phyloP scores from a whole-genome alignment of 805 yeast species.

The Sugiyamaella valdiviana region DNA sequence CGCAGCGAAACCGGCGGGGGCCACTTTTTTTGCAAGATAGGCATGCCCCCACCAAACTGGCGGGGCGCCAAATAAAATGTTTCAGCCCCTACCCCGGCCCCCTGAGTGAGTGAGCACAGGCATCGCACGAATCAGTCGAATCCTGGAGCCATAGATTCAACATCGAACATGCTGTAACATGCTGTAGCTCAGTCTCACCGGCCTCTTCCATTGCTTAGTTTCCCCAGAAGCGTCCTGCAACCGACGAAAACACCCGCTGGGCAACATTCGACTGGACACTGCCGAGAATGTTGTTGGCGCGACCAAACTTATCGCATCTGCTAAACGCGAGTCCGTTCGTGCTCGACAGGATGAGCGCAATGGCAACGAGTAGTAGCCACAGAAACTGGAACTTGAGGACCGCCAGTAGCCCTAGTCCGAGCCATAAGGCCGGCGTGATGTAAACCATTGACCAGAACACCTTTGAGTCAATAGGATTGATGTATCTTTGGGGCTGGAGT shows the following conservation, averaged over 20 bases:
- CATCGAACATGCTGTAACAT: no score
- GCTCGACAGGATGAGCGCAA: constrained; percentile 65
- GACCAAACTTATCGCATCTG: constrained; percentile 86
- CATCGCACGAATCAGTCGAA: no score
- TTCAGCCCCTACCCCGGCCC: no score
- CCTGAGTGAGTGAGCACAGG: no score
- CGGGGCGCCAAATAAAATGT: no score
- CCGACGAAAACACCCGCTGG: constrained; percentile 6
- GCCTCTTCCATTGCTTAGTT: no score
- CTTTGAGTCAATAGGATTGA: constrained; percentile 88
- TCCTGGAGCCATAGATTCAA: no score
- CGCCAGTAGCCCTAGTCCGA: constrained; percentile 66
- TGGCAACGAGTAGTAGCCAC: constrained; percentile 43
- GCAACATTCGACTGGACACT: constrained; percentile 21
- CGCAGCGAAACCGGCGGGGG: no score
- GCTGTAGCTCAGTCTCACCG: no score
- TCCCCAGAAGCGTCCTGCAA: constrained; percentile 11
- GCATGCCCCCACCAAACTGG: no score
- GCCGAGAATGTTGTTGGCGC: constrained; percentile 62
- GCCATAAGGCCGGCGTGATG: constrained; percentile 71
- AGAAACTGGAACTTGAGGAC: constrained; percentile 70
- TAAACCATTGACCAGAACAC: constrained; percentile 82
- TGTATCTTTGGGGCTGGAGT: constrained; percentile 41
- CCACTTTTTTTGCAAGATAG: no score
- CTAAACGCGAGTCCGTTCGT: constrained; percentile 89